Percentiles rank a stretch among this genome's conserved stretches.
Conservation (phyloP, 2,329 filamentous ascomycete genomes). For the Venturia carpophila region DNA sequence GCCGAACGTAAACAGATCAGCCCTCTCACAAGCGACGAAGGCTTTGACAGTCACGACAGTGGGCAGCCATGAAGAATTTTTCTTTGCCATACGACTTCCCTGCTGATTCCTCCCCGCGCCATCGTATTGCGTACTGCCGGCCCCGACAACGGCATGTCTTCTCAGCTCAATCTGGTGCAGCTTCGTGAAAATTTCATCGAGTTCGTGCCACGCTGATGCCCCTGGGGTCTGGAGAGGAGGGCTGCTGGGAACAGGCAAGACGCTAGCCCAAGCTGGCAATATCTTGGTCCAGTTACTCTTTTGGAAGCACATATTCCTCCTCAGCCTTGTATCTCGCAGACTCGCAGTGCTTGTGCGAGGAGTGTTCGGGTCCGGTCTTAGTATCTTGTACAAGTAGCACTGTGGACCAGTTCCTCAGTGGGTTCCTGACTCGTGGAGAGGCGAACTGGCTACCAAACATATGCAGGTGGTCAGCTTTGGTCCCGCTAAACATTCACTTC, state of each 20-base stretch:
- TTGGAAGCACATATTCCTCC: neutral
- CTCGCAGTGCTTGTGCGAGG: neutral
- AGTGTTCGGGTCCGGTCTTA: neutral
- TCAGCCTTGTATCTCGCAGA: neutral
- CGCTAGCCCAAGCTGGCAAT: neutral
- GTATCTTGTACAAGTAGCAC: no score
- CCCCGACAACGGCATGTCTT: neutral
- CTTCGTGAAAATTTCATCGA: conserved; percentile 1
- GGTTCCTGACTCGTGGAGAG: neutral
- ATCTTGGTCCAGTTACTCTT: neutral
- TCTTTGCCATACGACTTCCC: neutral
- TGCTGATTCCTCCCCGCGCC: neutral
- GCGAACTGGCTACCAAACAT: neutral
- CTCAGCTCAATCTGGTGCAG: neutral
- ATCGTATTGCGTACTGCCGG: neutral
- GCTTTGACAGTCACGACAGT: neutral
- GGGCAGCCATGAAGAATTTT: neutral
- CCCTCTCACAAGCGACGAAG: neutral
- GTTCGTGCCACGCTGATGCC: neutral
- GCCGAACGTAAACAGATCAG: no score
- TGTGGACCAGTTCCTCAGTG: neutral
- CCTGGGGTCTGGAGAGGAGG: neutral
- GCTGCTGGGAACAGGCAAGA: neutral
- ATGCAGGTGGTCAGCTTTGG: no score
- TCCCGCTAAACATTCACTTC: no score